These are phyloP conservation scores for Atkinsonella texensis DNA, from an alignment of 2,329 filamentous ascomycete species.

Conservation along the genomic window DNA sequence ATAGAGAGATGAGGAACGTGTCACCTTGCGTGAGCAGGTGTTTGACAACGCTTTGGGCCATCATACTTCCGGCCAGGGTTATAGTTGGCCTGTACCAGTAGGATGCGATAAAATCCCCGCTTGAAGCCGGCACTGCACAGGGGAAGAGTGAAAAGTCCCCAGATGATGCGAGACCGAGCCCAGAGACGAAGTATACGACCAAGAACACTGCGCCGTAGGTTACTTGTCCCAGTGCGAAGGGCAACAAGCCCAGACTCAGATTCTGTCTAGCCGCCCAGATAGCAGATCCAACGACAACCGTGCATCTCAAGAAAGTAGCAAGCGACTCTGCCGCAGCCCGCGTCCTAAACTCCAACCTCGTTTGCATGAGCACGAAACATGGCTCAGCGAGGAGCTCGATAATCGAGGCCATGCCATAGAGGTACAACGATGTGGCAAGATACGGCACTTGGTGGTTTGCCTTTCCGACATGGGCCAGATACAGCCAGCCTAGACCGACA, in stretches of 20 bases:
- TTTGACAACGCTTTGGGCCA: constrained; percentile 80
- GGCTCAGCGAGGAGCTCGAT: constrained; percentile 80
- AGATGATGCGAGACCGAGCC: constrained; percentile 39
- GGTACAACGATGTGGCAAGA: constrained; percentile 39
- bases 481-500: constrained; percentile 52
- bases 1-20: constrained; percentile 68
- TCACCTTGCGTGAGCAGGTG: constrained; percentile 92
- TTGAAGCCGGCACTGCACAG: constrained; percentile 19
- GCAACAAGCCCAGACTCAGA: constrained; percentile 59
- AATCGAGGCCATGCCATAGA: constrained; percentile 46
- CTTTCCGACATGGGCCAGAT: constrained; percentile 41
- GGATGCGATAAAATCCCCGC: constrained; percentile 35
- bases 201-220: constrained; percentile 61
- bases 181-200: constrained; percentile 54
- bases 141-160: constrained; percentile 60
- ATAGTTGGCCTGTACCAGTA: constrained; percentile 61
- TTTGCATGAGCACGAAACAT: constrained; percentile 77
- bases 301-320: constrained; percentile 67
- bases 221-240: constrained; percentile 81
- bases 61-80: constrained; percentile 66
- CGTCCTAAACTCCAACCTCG: constrained; percentile 65
- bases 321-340: constrained; percentile 73
- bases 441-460: constrained; percentile 47
- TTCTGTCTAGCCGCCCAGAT: constrained; percentile 42
- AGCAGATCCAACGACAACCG: constrained; percentile 60